Base-by-base conservation (phyloP, 2,329 filamentous ascomycete species). In the Arachnomyces sp. region DNA sequence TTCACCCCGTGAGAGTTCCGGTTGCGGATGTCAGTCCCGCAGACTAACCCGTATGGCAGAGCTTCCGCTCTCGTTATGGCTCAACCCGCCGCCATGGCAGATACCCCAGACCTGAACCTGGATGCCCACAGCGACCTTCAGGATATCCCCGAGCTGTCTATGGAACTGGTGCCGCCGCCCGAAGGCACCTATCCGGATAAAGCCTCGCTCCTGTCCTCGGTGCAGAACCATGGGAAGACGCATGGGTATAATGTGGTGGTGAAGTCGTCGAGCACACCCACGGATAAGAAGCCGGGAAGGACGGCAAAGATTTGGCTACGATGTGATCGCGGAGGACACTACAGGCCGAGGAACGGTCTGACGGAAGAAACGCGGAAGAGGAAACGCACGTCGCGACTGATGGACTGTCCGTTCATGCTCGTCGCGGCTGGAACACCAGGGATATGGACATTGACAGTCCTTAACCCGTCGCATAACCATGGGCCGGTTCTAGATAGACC, bases 221-320 rank as follows among this genome's bases (percentile, higher is more conserved):
- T 67, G 16, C 63, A 67, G 43, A 57, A 55, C 7, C 63, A 66
- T 46, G 62, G 60, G 20, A 66, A 65, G 49, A 50, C 57, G 3
- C 62, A 67, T 49, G 64, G 64, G 14, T 67, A 67, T 44, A 65
- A 66, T 46, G 57, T 67, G 16, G 64, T 67, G 7, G 61, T 67
- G 36, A 67, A 67, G 38, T 66, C 64, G n/a, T 67, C 64, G 13
- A 66, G 63, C 43, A 66, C 60, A 1, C 64, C 64, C 5, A 67
- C 63, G 4, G 63, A 66, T 40, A 66, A 66, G 49, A 67, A 67
- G 37, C 64, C 64, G 5, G 63, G 63, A 20, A 60, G 64, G 8
- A 65, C 62, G 2, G 63, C 63, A 28, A 67, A 67, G 36, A 58
- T 67, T 7, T 67, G 64, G 64, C 49, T 67, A 43, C 60, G 64